Base-by-base conservation (phyloP, 2,329 filamentous ascomycete genomes). In the Aspergillus sp. region DNA sequence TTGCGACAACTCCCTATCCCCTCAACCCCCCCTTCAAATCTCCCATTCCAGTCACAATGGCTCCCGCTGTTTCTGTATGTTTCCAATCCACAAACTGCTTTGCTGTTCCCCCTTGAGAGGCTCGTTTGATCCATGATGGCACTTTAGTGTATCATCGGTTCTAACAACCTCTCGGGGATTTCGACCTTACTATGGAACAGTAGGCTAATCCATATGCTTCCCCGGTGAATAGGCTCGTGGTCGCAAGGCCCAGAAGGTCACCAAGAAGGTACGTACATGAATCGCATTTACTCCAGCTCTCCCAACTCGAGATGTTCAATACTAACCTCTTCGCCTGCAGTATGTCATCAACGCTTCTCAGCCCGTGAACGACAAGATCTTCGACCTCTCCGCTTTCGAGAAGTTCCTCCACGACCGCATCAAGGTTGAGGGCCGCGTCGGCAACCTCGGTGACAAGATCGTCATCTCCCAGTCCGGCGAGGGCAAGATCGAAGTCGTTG, bases 351-450 rank as follows among this genome's bases (percentile, higher is more conserved):
- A 99, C 86, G 94, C 93, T 81, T 93, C 91, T 76, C 94, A 98
- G 85, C 95, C 95, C 75, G 93, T 93, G 73, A 91, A 88, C 85
- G 95, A 99, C 88, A 98, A 98, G 90, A 99, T 99, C 88, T 98
- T 99, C 88, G 95, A 99, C 82, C 89, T 96, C 80, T 88, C 91
- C 75, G 93, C 93, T 72, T 99, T 99, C 81, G 93, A 97, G 85
- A 98, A 98, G 89, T 99, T 99, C 90, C 91, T 99, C 67, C 93
- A 97, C 87, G 95, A 98, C 84, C 92, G 91, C 84, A 96, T 99
- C 89, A 99, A 99, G 91, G 92, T 99, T 74, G 95, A 97, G 73
- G 94, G 94, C 84, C 94, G 92, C 78, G 93, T 94, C 77, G 93
- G 93, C 75, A 98, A 99, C 89, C 90, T 99, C 73, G 95, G 95